These are phyloP conservation scores for Allantophomopsis cytisporea DNA, from an alignment of 2,329 filamentous ascomycete genomes.

Conservation along the genomic window DNA sequence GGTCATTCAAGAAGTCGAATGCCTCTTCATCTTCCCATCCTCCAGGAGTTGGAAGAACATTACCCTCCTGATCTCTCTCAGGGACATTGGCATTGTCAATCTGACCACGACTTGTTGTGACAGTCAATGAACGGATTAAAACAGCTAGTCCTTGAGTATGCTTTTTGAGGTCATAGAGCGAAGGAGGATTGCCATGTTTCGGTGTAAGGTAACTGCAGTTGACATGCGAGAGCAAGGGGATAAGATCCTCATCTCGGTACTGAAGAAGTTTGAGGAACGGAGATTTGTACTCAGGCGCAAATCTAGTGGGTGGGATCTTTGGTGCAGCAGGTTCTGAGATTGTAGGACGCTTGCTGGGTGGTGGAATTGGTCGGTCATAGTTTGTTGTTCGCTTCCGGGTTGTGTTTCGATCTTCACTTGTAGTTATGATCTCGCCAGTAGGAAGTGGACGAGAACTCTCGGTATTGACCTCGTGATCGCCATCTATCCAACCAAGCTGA, in stretches of 20 bases:
- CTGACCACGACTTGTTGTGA: constrained; percentile 19
- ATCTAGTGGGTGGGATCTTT: not conserved
- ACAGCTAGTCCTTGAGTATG: constrained; percentile 42
- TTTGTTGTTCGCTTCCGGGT: no score
- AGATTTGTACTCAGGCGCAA: not conserved
- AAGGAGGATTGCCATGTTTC: constrained; percentile 29
- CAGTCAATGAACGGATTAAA: constrained; percentile 33
- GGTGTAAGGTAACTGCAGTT: constrained; percentile 46
- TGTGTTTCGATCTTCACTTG: no score
- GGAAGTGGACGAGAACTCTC: no score
- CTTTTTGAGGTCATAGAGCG: constrained; percentile 42
- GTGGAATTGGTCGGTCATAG: no score
- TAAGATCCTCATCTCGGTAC: not conserved
- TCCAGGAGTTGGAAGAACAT: not conserved
- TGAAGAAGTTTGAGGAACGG: not conserved
- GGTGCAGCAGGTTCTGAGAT: no score
- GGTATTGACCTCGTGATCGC: no score
- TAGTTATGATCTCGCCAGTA: no score
- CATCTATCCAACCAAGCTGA: no score
- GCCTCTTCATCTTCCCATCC: constrained; percentile 29
- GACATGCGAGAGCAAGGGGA: constrained; percentile 21
- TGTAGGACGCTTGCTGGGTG: no score
- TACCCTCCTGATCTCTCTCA: no score
- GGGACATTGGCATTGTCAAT: constrained; percentile 10
- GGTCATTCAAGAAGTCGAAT: constrained; percentile 42